Conservation (phyloP, 345 rosid species). For the Mallotus nudiflorus region DNA sequence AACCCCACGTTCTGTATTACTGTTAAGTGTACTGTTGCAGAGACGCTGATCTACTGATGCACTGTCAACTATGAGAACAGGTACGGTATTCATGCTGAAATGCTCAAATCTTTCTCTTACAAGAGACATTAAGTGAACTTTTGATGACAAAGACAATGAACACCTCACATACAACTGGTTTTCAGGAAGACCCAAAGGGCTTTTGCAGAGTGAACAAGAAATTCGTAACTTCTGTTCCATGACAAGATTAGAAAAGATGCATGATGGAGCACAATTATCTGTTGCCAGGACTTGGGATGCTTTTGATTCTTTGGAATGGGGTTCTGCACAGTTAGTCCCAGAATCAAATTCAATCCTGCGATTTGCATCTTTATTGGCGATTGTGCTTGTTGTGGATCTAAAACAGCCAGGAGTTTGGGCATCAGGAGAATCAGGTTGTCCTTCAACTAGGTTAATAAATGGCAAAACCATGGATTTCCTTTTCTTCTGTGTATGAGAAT, state of each 20-base stretch:
- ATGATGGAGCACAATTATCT: conserved; percentile 11
- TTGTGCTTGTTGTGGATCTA: conserved; percentile 25
- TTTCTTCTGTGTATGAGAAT: conserved; percentile 64
- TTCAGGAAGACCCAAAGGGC: conserved; percentile 61
- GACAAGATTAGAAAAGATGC: conserved; percentile 31
- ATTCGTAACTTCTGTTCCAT: conserved; percentile 48
- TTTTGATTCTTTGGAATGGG: conserved; percentile 29
- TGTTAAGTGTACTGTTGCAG: conserved; percentile 32
- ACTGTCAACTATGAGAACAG: conserved; percentile 56
- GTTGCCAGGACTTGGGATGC: background rate
- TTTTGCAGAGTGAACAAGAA: conserved; percentile 68
- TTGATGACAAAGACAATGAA: conserved; percentile 55
- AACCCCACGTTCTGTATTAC: conserved; percentile 45
- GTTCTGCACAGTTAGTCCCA: conserved; percentile 36
- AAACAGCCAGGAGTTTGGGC: conserved; percentile 26
- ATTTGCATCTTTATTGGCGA: conserved; percentile 28
- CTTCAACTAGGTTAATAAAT: conserved; percentile 36
- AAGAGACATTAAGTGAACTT: conserved; percentile 57
- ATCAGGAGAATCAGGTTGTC: conserved; percentile 27
- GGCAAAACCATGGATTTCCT: conserved; percentile 47
- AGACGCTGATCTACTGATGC: conserved; percentile 59
- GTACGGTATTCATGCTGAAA: conserved; percentile 35
- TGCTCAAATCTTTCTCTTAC: conserved; percentile 37
- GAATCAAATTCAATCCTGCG: conserved; percentile 55
- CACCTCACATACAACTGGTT: conserved; percentile 51